Conservation (phyloP, 2,329 filamentous ascomycete genomes). For the Raffaelea albimanens region DNA sequence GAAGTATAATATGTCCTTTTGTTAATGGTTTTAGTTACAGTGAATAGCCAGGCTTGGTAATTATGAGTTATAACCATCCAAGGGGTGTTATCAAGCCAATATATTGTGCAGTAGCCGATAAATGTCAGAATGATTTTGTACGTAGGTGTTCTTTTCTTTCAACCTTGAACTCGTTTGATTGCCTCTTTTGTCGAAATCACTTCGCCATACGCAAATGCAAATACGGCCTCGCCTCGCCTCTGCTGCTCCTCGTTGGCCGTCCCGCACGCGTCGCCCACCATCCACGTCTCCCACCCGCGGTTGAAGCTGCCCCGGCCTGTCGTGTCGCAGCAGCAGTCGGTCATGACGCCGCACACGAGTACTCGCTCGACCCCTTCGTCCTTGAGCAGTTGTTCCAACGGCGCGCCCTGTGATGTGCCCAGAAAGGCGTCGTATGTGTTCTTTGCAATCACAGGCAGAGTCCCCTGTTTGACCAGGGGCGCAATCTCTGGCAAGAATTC, state of each 20-base stretch:
- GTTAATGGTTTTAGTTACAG: too few species aligned
- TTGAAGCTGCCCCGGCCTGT: constrained; percentile 28
- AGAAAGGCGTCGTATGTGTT: constrained; percentile 32
- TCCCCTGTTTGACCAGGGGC: constrained; percentile 7
- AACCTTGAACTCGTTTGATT: neutral
- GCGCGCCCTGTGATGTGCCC: constrained; percentile 13
- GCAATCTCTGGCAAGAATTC: constrained; percentile 19
- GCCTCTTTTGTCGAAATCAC: constrained; percentile 3
- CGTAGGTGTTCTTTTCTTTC: too few species aligned
- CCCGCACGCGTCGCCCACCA: constrained; percentile 27
- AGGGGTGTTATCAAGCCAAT: too few species aligned
- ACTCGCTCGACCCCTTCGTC: constrained; percentile 20
- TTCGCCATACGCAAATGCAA: constrained; percentile 24
- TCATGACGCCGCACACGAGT: constrained; percentile 31
- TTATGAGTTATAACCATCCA: too few species aligned
- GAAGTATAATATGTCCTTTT: too few species aligned
- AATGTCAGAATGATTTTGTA: too few species aligned
- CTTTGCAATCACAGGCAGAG: constrained; percentile 20
- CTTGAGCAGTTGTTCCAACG: constrained; percentile 17
- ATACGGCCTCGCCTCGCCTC: constrained; percentile 20
- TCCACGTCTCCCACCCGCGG: constrained; percentile 29
- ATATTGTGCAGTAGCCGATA: too few species aligned
- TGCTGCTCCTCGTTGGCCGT: constrained; percentile 24
- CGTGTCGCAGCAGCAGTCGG: constrained; percentile 30
- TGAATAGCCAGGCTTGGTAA: too few species aligned